Evolutionary conservation across 805 yeast genomes (phyloP).

Genomic region (Myxozyma nipponensis): DNA sequence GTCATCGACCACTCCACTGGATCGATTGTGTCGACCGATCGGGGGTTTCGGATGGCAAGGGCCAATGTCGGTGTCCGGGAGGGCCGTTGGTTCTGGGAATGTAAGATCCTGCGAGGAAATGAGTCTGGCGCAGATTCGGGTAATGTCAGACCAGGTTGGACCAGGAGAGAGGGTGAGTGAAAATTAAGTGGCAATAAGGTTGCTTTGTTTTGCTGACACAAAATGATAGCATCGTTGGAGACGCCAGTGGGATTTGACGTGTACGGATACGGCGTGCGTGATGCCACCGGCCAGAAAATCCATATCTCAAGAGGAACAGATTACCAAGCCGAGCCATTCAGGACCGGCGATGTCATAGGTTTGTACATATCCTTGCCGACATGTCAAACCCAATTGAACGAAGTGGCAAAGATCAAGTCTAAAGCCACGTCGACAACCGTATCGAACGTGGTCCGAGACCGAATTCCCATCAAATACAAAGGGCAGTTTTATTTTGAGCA

Average conservation of each 20-base stretch:
- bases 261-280: conserved; percentile 88
- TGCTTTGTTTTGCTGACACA: neutral
- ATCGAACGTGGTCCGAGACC: conserved; percentile 64
- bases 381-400: conserved; percentile 26
- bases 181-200: neutral
- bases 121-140: conserved; percentile 29
- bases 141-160: conserved; percentile 80
- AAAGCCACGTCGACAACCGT: neutral
- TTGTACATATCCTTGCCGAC: conserved; percentile 66
- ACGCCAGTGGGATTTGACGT: conserved; percentile 96
- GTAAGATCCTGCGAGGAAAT: conserved; percentile 46
- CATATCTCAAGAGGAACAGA: conserved; percentile 67
- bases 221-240: conserved; percentile 60
- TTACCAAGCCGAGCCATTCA: conserved; percentile 54
- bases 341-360: conserved; percentile 80
- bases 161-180: conserved; percentile 57
- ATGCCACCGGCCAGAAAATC: conserved; percentile 66
- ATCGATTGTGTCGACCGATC: conserved; percentile 50
- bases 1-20: conserved; percentile 38
- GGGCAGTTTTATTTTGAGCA: conserved; percentile 77
- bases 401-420: conserved; percentile 3
- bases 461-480: conserved; percentile 80
- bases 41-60: conserved; percentile 79
- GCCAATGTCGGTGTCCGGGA: conserved; percentile 71
- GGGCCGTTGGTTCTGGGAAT: conserved; percentile 80